Evolutionary conservation across 164 flowering plant species (phyloP).

Genomic region (Malania oleifera): DNA sequence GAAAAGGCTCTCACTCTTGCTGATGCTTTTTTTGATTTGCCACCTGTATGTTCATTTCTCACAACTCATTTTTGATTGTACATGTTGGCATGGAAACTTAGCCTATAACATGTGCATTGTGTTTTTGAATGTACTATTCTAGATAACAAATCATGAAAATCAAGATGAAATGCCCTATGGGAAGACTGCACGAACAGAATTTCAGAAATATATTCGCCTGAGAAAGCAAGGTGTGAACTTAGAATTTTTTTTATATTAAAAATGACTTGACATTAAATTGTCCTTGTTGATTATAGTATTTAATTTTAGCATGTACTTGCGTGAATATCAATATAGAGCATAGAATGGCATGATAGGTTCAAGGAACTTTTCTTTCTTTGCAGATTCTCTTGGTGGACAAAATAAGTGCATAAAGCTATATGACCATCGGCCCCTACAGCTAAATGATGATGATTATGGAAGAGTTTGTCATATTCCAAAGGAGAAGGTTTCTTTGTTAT

Average conservation of each 20-base stretch:
- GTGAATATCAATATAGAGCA: no score
- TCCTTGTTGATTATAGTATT: background rate
- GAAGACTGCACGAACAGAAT: constrained; percentile 41
- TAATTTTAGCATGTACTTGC: no score
- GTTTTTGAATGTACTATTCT: background rate
- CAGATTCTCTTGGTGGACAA: no score
- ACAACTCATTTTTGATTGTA: background rate
- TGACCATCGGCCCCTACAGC: constrained; percentile 60
- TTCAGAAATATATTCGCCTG: constrained; percentile 56
- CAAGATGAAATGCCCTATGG: constrained; percentile 63
- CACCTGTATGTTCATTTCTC: constrained; percentile 36
- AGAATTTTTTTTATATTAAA: background rate
- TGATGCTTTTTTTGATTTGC: constrained; percentile 87
- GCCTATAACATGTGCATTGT: no score
- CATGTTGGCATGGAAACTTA: no score
- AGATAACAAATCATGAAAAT: constrained; percentile 58
- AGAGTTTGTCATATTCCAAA: constrained; percentile 70
- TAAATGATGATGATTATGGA: constrained; percentile 64
- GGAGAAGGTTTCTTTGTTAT: constrained; percentile 40
- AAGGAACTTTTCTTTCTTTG: no score
- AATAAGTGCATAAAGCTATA: constrained; percentile 19
- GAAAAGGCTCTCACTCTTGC: constrained; percentile 39
- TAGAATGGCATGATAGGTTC: no score
- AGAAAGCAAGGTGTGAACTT: constrained; percentile 41
- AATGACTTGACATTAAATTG: background rate